Percentiles rank a stretch among this genome's conserved stretches.
phyloP scores from a whole-genome alignment of 2,329 filamentous ascomycete species.

The Sporothrix sp. region DNA sequence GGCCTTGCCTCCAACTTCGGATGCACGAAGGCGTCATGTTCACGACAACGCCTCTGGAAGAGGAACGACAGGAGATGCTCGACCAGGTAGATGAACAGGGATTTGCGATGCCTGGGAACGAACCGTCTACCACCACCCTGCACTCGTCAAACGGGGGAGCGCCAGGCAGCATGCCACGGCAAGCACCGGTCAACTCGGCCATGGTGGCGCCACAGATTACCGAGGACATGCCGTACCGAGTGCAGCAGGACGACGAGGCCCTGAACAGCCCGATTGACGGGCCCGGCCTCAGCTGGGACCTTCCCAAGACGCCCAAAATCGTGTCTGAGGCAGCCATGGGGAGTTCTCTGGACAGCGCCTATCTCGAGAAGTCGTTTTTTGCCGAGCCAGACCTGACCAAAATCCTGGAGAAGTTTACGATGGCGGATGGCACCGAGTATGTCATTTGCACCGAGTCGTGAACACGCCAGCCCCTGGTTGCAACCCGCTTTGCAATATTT shows the following conservation, averaged over 20 bases:
- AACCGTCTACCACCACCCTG: not conserved
- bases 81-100: not conserved
- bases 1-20: slow-evolving; percentile 21
- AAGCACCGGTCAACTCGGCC: slow-evolving; percentile 11
- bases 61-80: slow-evolving; percentile 3
- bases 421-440: slow-evolving; percentile 14
- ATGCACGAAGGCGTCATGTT: slow-evolving; percentile 14
- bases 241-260: slow-evolving; percentile 15
- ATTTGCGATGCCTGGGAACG: no score
- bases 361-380: slow-evolving; percentile 11
- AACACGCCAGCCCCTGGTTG: not conserved
- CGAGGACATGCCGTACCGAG: slow-evolving; percentile 16
- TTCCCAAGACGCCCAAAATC: slow-evolving; percentile 8
- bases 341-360: not conserved
- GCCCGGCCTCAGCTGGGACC: slow-evolving; percentile 8
- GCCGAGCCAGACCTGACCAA: slow-evolving; percentile 12
- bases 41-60: slow-evolving; percentile 8
- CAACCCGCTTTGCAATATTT: not conserved
- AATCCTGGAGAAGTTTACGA: slow-evolving; percentile 15
- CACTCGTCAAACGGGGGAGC: not conserved
- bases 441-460: slow-evolving; percentile 13
- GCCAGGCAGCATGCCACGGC: not conserved
- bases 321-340: not conserved
- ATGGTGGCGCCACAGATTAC: slow-evolving; percentile 7
- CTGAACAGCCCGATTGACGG: slow-evolving; percentile 16